Base-by-base conservation (phyloP, 768 basidiomycete genomes). In the Sporobolomyces roseus region DNA sequence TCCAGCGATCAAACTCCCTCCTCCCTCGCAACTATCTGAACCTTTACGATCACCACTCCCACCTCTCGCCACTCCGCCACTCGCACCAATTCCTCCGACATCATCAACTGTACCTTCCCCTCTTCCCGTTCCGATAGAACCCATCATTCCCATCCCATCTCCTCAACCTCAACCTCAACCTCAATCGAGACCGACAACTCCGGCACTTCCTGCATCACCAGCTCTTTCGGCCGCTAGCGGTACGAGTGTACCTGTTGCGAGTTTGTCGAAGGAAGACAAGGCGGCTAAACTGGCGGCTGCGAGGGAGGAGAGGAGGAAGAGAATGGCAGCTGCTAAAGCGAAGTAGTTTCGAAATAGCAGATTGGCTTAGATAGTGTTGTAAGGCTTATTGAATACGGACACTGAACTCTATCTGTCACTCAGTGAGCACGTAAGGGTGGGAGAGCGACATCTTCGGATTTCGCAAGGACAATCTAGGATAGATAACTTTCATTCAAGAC, bases 251-350 rank as follows among this genome's bases (percentile, higher is more conserved):
- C 8, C 48, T 1, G 38, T 21, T 29, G 64, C 60, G 2, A 81
- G 80, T 0, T 81, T 91, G 83, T 83, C 85, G 32, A 96, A 92
- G 78, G 94, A 96, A 78, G 92, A 93, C 74, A 94, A 89, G 78
- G 90, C 90, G 2, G 86, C 86, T n/a, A 91, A 96, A 81, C 88
- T 97, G 86, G 88, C 88, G 12, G 82, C 88, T 71, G 82, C 93
- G 66, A 88, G 93, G 76, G 93, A 97, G 77, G 94, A 97, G 78
- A 81, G 94, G 51, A 92, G 88, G 46, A 58, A 48, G 46, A 59
- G 72, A 61, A 69, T 73, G 72, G 72, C 67, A 14, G 63, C 53
- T 19, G 63, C 60, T 1, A 72, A 67, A 63, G 66, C 53, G n/a
- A n/a, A n/a, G n/a, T n/a, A n/a, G n/a, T n/a, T n/a, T n/a, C n/a